Conservation (phyloP, 148 eudicot species). For the Hydrangea macrophylla region DNA sequence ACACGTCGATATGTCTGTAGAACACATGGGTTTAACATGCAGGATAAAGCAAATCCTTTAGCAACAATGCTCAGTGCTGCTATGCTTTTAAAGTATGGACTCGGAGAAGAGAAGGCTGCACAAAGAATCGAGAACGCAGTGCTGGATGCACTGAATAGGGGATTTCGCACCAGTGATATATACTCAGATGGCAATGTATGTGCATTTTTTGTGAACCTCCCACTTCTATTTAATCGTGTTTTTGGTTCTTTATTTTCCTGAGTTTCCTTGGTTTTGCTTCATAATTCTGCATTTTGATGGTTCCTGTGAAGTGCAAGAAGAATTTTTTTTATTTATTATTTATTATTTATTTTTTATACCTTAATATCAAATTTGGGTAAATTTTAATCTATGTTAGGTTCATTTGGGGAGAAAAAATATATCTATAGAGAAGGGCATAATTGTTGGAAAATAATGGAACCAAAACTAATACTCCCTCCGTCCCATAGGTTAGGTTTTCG, state of each 20-base stretch:
- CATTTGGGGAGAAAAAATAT: not conserved
- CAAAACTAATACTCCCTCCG: too few species aligned
- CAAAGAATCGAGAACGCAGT: constrained; percentile 82
- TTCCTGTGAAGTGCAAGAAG: not conserved
- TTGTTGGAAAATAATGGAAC: too few species aligned
- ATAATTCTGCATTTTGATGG: not conserved
- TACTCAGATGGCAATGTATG: constrained; percentile 72
- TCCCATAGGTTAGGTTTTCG: too few species aligned
- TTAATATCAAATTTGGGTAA: too few species aligned
- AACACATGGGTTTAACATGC: constrained; percentile 11
- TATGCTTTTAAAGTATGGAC: constrained; percentile 93
- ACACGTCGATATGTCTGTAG: not conserved
- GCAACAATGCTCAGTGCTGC: constrained; percentile 91
- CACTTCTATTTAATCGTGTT: not conserved
- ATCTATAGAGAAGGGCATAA: not conserved
- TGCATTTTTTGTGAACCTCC: not conserved
- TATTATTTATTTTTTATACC: not conserved
- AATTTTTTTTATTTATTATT: not conserved
- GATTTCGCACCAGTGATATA: constrained; percentile 90
- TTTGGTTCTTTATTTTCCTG: not conserved
- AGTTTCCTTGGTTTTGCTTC: too few species aligned
- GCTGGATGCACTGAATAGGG: constrained; percentile 64
- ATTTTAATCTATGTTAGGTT: too few species aligned
- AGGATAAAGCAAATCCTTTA: constrained; percentile 95
- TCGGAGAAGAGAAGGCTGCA: constrained; percentile 86